Evolutionary conservation across 139 green algal genomes (phyloP).

Genomic region (Chlamydomonas incerta): DNA sequence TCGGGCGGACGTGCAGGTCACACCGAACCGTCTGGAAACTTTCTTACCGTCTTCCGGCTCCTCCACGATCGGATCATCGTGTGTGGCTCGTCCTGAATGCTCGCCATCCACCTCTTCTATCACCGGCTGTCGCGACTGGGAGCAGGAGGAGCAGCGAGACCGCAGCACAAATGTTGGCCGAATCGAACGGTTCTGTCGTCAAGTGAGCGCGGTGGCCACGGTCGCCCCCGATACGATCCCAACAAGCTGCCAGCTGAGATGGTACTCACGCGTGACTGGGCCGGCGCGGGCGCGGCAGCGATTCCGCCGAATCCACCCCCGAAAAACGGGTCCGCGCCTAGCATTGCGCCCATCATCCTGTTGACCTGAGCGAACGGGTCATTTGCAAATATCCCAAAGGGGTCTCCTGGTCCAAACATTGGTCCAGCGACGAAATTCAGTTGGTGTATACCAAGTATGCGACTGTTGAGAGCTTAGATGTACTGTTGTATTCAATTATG

Average conservation of each 20-base stretch:
- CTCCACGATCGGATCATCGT: slow-evolving; percentile 50
- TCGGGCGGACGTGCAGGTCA: no score
- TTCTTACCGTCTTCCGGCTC: slow-evolving; percentile 47
- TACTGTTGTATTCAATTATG: no score
- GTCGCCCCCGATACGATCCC: no score
- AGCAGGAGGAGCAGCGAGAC: no score
- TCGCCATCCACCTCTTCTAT: slow-evolving; percentile 49
- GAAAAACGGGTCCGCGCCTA: slow-evolving; percentile 26
- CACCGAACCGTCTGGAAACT: no score
- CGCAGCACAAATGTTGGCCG: not conserved
- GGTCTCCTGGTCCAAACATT: slow-evolving; percentile 15
- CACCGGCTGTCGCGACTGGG: not conserved
- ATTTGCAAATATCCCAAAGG: slow-evolving; percentile 12
- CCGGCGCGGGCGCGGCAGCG: no score
- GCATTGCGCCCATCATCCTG: slow-evolving; percentile 48
- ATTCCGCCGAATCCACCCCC: no score
- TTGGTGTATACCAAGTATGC: not conserved
- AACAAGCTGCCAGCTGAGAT: no score
- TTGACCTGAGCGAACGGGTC: slow-evolving; percentile 47
- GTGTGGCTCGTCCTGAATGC: not conserved
- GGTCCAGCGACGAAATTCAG: not conserved
- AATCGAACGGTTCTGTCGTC: no score
- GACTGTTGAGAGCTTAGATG: not conserved
- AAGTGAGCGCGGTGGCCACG: no score
- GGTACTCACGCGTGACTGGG: no score